Base-by-base conservation (phyloP, 108 stramenopile genomes). In the Mayamaea pseudoterrestris region DNA sequence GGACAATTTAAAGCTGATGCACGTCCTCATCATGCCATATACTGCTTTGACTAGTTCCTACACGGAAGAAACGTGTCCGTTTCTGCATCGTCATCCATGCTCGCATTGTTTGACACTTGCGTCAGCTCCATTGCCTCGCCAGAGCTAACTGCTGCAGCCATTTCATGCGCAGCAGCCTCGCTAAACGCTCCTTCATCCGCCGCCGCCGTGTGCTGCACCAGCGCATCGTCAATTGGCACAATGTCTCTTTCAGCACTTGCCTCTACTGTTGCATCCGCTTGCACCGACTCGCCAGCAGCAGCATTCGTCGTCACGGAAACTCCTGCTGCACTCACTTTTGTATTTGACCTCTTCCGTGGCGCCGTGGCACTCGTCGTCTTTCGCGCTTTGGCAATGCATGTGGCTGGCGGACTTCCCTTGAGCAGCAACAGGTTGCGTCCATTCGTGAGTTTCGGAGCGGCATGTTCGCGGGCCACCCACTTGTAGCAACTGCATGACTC, bases 401-500 rank as follows among this genome's bases (percentile, higher is more conserved):
- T 20, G 16, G 37, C 37, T 39, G 37, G 37, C 5, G 37, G 5
- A 8, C 8, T 39, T 5, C 37, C 37, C 20, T 39, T 39, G 4
- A 39, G 37, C 20, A 39, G 8, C 8, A 39, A 8, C 20, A 39
- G 8, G 18, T 47, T 14, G 8, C 31, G 11, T 8, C n/a, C 28
- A 28, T 30, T 17, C 27, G 18, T n/a, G 12, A 47, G 29, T 27
- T 27, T 27, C 7, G 59, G 59, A 32, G 53, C 41, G 43, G 56
- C 42, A 1, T 31, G 37, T 26, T 57, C 65, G 55, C 65, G 30
- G 28, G 53, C 47, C 46, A 67, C 34, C 66, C 65, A 67, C 29
- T 48, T 58, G 54, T 53, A 63, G 1, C 53, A 52, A 5, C 40
- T 24, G 2, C 64, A 49, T 0, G 59, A 62, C 18, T 44, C 39